Conservation (phyloP, 1,284 basidiomycete genomes). For the Cystobasidium pallidum region DNA sequence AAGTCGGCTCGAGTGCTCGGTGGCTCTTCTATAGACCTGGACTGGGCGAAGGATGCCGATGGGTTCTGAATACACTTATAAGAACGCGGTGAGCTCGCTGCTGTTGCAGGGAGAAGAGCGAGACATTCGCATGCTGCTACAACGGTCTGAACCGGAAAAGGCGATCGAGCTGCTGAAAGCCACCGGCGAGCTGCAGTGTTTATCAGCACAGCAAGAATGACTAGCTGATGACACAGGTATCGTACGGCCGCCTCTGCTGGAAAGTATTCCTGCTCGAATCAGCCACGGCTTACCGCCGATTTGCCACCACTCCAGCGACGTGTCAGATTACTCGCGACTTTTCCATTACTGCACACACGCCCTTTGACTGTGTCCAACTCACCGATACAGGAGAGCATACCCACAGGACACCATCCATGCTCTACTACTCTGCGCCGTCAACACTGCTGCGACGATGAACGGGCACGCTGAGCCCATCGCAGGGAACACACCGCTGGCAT, state of each 20-base stretch:
- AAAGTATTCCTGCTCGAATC: too few species aligned
- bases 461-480: conserved; percentile 18
- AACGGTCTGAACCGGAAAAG: neutral
- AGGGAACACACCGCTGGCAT: conserved; percentile 22
- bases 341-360: conserved; percentile 12
- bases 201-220: too few species aligned
- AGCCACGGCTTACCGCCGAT: too few species aligned
- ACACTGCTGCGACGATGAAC: conserved; percentile 15
- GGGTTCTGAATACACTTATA: too few species aligned
- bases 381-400: neutral
- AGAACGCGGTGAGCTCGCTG: neutral
- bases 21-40: neutral
- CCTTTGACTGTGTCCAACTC: neutral
- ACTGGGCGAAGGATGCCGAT: too few species aligned
- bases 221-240: too few species aligned
- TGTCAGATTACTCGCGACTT: conserved; percentile 7
- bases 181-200: neutral
- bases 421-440: neutral
- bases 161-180: neutral
- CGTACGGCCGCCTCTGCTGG: too few species aligned
- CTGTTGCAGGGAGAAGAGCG: neutral
- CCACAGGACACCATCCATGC: neutral
- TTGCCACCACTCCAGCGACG: too few species aligned
- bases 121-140: neutral
- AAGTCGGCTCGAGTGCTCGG: neutral